Base-by-base conservation (phyloP, 2,329 filamentous ascomycete genomes). In the Calcarisporium arbuscula region DNA sequence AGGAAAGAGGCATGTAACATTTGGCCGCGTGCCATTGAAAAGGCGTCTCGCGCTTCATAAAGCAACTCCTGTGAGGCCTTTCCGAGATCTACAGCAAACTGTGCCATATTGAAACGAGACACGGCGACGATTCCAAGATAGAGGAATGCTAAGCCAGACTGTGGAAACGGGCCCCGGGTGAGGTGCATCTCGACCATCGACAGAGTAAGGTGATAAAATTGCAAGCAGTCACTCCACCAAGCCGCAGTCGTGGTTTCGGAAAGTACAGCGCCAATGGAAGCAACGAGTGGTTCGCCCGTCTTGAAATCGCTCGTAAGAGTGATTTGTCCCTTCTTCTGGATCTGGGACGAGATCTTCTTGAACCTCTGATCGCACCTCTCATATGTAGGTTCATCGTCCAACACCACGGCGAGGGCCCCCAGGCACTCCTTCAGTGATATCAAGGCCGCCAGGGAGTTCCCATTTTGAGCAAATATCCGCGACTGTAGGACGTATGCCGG, bases 401-500 rank as follows among this genome's bases (percentile, higher is more conserved):
- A 64, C 2, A 72, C 58, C 12, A 89, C 70, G 4, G 77, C 83
- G 10, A 95, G 68, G 10, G 80, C 80, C 19, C 61, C 64, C 12
- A 95, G 63, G 42, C 85, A 88, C 29, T 79, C 72, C 49, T 81
- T 81, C 17, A 95, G 64, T 2, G 77, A 75, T 20, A 71, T 61
- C 46, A 94, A 77, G 0, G 88, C 85, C 5, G 72, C 72, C 16
- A 69, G 61, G 19, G 80, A 77, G 44, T 94, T 77, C 2, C 88
- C 87, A 35, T 73, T 72, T 50, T 89, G 79, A 2, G 83, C 77
- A 48, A 80, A 77, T 29, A 95, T 82, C 32, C 87, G 77, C 6
- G 85, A 88, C 53, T 87, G 80, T 22, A 95, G 65, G 26, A 95
- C 82, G 64, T 82, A 94, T 1, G 86, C 85, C 8, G 85, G 81